Evolutionary conservation across 1,284 basidiomycete species (phyloP), one percentile per base, ranked within the genome.

Genomic region (Bjerkandera adusta): DNA sequence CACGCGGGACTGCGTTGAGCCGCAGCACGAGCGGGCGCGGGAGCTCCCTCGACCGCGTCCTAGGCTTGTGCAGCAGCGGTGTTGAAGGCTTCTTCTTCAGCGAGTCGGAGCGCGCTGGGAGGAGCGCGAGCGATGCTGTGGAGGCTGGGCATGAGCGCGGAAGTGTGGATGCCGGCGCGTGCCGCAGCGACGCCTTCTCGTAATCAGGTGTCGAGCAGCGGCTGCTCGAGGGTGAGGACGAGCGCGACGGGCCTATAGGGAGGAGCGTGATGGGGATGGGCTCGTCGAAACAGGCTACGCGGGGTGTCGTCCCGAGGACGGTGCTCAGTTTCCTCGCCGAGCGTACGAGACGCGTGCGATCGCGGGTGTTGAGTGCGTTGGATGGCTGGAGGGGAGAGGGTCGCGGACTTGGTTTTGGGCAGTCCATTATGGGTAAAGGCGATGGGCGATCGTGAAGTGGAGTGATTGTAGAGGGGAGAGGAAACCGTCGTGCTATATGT

Each of bases 291-390:
- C 48, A 47, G 15, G 37, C 40, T 11, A 54, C 27, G n/a, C 37
- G 41, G 12, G 79, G 77, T 1, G 74, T 75, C 2, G 73, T 66
- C 13, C 79, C 79, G 16, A 81, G 67, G 20, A 83, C 61, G 0
- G 70, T 68, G 22, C 69, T 75, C 21, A 81, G 65, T 56, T 83
- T 83, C 52, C 75, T 68, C 1, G 79, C 72, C 0, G 79, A 77
- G 43, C 73, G 72, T 35, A 81, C 64, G 8, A 80, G 70, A 42
- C 75, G 76, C 4, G 64, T 55, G 10, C 77, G 76, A 47, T 80
- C 68, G 24, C 66, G 60, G 0, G 63, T 59, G 30, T 69, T 63
- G 21, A 82, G 71, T 13, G 51, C 62, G 55, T 81, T 79, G 37
- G 65, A 62, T 3, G 77, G 79, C 0, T 75, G 56, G 1, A 70